These are phyloP conservation scores for Entomortierella chlamydospora DNA, from an alignment of 192 early-diverging fungal species.

Conservation along the genomic window DNA sequence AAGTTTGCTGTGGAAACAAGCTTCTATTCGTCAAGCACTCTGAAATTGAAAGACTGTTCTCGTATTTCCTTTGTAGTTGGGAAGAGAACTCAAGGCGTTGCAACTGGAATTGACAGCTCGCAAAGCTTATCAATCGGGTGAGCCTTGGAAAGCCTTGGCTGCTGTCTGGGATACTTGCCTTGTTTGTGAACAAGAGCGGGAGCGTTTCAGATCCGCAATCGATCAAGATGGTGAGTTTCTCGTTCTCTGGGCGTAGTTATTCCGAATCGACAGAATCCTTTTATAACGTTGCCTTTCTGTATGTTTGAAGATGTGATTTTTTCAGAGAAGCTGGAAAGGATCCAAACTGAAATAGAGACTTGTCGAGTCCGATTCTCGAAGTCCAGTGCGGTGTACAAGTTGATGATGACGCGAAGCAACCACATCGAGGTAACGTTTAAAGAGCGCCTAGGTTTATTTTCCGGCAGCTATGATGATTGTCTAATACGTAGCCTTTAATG, in stretches of 20 bases:
- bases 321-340: constrained; percentile 41
- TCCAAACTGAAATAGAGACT: constrained; percentile 31
- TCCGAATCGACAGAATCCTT: neutral
- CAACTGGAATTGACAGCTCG: constrained; percentile 40
- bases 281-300: too few species aligned
- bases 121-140: constrained; percentile 31
- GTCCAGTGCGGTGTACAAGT: constrained; percentile 36
- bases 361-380: constrained; percentile 31
- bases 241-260: neutral
- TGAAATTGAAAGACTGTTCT: too few species aligned
- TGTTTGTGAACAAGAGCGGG: constrained; percentile 53
- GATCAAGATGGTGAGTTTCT: constrained; percentile 43
- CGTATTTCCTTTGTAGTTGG: constrained; percentile 20
- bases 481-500: neutral
- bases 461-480: neutral
- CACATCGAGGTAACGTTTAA: constrained; percentile 57
- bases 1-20: neutral
- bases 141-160: constrained; percentile 35
- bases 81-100: constrained; percentile 39
- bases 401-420: constrained; percentile 60
- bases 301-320: constrained; percentile 15
- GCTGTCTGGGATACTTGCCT: constrained; percentile 60
- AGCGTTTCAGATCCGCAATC: constrained; percentile 51
- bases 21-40: too few species aligned
- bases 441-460: neutral